These are phyloP conservation scores for Fusarium clavum DNA, from an alignment of 2,329 filamentous ascomycete genomes.

Conservation along the genomic window DNA sequence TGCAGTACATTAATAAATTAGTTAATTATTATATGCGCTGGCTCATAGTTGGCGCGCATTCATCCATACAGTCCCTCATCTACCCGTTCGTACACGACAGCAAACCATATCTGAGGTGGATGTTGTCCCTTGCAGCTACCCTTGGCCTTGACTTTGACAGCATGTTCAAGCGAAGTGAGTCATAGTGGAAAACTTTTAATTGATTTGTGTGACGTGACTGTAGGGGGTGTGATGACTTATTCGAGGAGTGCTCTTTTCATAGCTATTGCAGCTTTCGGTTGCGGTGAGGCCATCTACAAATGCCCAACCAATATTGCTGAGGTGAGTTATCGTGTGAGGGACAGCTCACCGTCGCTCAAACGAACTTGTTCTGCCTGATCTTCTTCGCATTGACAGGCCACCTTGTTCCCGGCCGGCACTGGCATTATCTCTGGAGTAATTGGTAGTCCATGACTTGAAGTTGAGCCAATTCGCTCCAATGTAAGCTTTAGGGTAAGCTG, in stretches of 20 bases:
- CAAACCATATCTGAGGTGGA: conserved; percentile 15
- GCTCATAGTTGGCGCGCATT: conserved; percentile 31
- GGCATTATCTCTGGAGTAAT: neutral
- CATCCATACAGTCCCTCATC: conserved; percentile 16
- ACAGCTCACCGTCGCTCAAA: conserved; percentile 14
- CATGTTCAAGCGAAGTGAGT: conserved; percentile 9
- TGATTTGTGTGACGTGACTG: conserved; percentile 13
- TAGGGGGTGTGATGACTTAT: neutral
- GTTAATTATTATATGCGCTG: conserved; percentile 13
- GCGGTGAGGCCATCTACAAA: conserved; percentile 35
- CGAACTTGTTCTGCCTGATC: neutral
- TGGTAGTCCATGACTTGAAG: neutral
- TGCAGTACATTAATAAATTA: neutral
- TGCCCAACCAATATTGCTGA: conserved; percentile 5
- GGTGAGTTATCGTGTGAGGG: conserved; percentile 1
- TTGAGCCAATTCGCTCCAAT: too few relatives aligned
- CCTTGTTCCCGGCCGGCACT: neutral
- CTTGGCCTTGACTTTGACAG: conserved; percentile 13
- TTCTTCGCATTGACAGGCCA: neutral
- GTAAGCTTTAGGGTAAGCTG: conserved; percentile 9
- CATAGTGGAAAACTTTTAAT: conserved; percentile 5
- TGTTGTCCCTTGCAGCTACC: conserved; percentile 35
- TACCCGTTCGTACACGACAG: conserved; percentile 38
- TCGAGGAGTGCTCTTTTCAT: conserved; percentile 7
- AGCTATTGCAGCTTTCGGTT: conserved; percentile 4